Evolutionary conservation across 371 early-diverging fungal genomes (phyloP).

Genomic region (Mucor lusitanicus): DNA sequence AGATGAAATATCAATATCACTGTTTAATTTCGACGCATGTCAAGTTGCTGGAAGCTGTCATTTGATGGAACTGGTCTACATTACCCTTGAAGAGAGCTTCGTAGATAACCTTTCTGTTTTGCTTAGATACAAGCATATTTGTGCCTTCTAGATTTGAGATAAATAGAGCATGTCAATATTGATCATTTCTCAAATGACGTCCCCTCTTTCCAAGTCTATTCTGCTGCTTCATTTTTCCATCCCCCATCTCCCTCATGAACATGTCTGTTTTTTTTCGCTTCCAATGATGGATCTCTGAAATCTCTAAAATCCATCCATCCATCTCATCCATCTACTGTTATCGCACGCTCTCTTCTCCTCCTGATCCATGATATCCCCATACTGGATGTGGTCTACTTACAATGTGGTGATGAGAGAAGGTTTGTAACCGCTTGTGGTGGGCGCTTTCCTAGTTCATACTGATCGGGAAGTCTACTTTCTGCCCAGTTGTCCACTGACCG

Average conservation of each 20-base stretch:
- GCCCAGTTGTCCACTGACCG: background rate
- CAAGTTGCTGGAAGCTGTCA: background rate
- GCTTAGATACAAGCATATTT: conserved; percentile 93
- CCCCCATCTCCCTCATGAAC: background rate
- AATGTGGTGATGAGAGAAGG: conserved; percentile 36
- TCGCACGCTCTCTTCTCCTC: background rate
- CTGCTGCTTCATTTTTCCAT: background rate
- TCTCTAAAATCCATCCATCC: conserved; percentile 1
- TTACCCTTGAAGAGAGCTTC: conserved; percentile 86
- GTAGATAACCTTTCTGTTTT: conserved; percentile 94
- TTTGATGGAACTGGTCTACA: background rate
- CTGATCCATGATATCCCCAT: background rate
- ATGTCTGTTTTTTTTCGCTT: background rate
- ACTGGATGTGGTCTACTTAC: conserved; percentile 22
- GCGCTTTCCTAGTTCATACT: conserved; percentile 1
- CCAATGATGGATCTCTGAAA: background rate
- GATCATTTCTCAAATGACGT: background rate
- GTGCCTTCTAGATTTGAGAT: conserved; percentile 12
- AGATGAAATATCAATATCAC: background rate
- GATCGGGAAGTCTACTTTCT: conserved; percentile 4
- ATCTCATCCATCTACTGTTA: background rate
- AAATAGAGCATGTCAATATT: background rate
- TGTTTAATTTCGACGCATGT: background rate
- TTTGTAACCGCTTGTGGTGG: conserved; percentile 10
- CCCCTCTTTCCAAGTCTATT: background rate